Evolutionary conservation across 2,329 filamentous ascomycete species (phyloP), one percentile per base, ranked within the genome.

Genomic region (Fusarium praegraminearum): DNA sequence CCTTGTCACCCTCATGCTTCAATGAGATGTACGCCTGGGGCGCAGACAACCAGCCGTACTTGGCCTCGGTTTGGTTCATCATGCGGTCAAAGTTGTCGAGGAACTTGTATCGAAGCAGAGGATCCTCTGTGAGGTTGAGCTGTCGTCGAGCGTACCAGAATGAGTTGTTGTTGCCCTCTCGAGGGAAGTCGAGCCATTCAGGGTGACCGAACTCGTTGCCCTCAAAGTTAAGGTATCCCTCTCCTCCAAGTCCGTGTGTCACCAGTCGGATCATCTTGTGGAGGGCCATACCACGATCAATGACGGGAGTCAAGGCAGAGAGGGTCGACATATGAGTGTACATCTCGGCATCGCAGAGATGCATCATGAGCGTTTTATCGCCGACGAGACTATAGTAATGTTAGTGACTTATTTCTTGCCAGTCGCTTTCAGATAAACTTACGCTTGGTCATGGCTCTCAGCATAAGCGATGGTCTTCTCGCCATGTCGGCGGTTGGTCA

Each of bases 401-500:
- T 78, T 43, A 71, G 65, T 71, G 41, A 62, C 40, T n/a, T 35
- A 26, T 13, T 59, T 79, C 69, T 7, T 26, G 28, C 15, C 15
- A 26, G 6, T 16, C 22, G 77, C 72, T 36, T 46, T 24, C 9
- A 55, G 9, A 32, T 33, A 16, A 36, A 87, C 93, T 84, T 86
- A 97, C 91, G 96, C 94, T 87, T 99, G 96, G 76, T 99, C 96
- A 78, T 99, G 96, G 73, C 93, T 97, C 79, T 99, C 96, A 62
- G 93, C 93, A 78, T 99, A 99, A 5, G 96, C 96, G 76, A 99
- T 98, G 0, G 95, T 98, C 86, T 98, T 98, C 81, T 99, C 96
- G 47, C 94, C 95, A 75, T 98, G 93, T 30, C 96, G 90, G 60
- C 96, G 88, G 81, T 99, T 98, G 24, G 92, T 97, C 62, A 99